These are phyloP conservation scores for Xerocomus spinulosus DNA, from an alignment of 768 basidiomycete genomes.

Conservation along the genomic window DNA sequence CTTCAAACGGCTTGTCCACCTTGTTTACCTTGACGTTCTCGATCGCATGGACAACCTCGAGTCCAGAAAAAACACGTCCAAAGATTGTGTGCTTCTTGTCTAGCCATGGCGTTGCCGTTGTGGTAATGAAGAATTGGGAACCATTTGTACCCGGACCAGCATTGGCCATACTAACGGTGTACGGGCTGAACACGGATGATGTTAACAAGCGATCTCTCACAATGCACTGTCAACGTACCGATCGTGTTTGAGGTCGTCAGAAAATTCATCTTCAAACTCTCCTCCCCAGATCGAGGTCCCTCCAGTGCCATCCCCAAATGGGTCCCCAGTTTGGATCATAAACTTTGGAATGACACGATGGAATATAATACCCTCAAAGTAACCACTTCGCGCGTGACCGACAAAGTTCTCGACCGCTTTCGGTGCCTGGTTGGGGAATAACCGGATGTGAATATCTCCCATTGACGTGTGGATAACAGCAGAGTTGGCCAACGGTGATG, in stretches of 20 bases:
- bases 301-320: constrained; percentile 91
- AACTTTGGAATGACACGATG: constrained; percentile 98
- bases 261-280: constrained; percentile 93
- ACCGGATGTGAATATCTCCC: constrained; percentile 85
- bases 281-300: constrained; percentile 86
- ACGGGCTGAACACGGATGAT: constrained; percentile 53
- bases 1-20: constrained; percentile 85
- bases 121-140: constrained; percentile 98
- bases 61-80: constrained; percentile 78
- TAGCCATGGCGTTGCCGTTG: constrained; percentile 89
- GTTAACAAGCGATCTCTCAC: constrained; percentile 2
- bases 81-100: constrained; percentile 93
- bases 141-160: constrained; percentile 89
- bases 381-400: constrained; percentile 82
- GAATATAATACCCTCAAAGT: constrained; percentile 91
- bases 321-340: constrained; percentile 97
- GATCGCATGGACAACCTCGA: constrained; percentile 88
- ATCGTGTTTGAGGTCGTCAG: constrained; percentile 85
- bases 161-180: constrained; percentile 94
- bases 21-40: constrained; percentile 88
- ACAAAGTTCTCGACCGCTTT: constrained; percentile 98
- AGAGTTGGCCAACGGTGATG: constrained; percentile 68
- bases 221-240: constrained; percentile 43
- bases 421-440: constrained; percentile 90
- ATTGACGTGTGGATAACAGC: constrained; percentile 93